Evolutionary conservation across 352 stramenopile genomes (phyloP), one percentile per base, ranked within the genome.

Genomic region (Phytopythium oedochilum): DNA sequence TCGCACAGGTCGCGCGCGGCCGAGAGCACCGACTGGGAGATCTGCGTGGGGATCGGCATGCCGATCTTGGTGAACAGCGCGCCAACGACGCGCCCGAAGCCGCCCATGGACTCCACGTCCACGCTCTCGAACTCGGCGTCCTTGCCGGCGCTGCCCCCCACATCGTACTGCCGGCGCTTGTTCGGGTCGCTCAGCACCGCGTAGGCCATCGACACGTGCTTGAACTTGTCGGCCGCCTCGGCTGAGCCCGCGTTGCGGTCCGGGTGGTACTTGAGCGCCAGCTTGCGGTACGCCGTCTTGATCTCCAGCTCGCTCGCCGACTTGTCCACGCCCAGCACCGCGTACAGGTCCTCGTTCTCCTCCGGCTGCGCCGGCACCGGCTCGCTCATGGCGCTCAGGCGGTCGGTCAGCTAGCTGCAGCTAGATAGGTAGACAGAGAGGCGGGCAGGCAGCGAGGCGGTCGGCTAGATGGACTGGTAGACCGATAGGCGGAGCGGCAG

Each of bases 11-110:
- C 85, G 23, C 79, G 68, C 15, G 85, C 85, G 6, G 78, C 83
- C n/a, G 78, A 78, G 44, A 95, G 71, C 53, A 93, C 83, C 47
- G 60, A 84, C 70, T 93, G 83, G 22, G 83, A 92, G 63, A 95
- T 94, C 66, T 93, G 83, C 50, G 86, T 95, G 38, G 86, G 86
- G 56, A 95, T 92, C 18, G 86, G 83, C 64, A 95, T 88, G 22
- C 86, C 86, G 50, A 95, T 95, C 66, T 92, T 93, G 22, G 83
- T 92, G 66, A 92, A 95, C 14, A 95, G 78, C 64, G 86, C 86
- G 39, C 86, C 83, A 10, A 94, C 79, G 32, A 94, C 79, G 48
- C 83, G 81, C 5, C 83, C 83, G 63, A 94, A 88, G 64, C 75
- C 78, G 55, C 81, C 81, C 83, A 94, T 92, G 48, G 81, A 73